phyloP scores from a whole-genome alignment of 2,329 filamentous ascomycete genomes.

The Westerdykella ornata region DNA sequence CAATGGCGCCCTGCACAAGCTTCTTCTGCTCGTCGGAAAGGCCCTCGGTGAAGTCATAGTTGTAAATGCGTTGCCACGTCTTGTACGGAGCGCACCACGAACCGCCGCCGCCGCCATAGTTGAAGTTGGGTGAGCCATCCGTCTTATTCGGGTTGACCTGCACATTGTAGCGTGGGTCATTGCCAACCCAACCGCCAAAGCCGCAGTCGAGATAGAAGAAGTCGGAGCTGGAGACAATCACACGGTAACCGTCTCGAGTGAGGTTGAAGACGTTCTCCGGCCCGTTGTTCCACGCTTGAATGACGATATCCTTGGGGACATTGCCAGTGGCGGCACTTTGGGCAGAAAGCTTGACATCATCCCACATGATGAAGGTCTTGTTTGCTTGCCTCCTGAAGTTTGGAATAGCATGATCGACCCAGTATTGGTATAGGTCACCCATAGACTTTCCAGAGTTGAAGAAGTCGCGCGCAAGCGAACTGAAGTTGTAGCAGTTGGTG shows the following conservation, averaged over 20 bases:
- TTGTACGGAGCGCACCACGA: slow-evolving; percentile 56
- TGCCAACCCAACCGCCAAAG: slow-evolving; percentile 48
- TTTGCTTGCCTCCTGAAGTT: slow-evolving; percentile 44
- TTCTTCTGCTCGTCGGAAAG: slow-evolving; percentile 43
- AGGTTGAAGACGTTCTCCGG: slow-evolving; percentile 48
- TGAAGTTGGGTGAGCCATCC: slow-evolving; percentile 44
- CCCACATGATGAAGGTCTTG: slow-evolving; percentile 53
- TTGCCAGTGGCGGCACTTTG: slow-evolving; percentile 41
- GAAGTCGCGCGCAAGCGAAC: slow-evolving; percentile 44
- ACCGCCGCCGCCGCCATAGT: slow-evolving; percentile 49
- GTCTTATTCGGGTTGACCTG: slow-evolving; percentile 45
- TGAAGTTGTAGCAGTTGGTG: slow-evolving; percentile 53
- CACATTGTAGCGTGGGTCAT: slow-evolving; percentile 52
- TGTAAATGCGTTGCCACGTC: slow-evolving; percentile 55
- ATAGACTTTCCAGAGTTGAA: slow-evolving; percentile 47
- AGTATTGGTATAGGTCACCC: slow-evolving; percentile 49
- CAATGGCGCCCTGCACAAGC: slow-evolving; percentile 48
- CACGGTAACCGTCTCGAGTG: slow-evolving; percentile 46
- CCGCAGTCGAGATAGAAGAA: slow-evolving; percentile 51
- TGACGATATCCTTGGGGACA: slow-evolving; percentile 47
- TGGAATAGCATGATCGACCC: slow-evolving; percentile 48
- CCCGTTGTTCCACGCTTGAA: slow-evolving; percentile 53
- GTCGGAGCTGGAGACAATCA: slow-evolving; percentile 51
- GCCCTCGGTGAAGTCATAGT: slow-evolving; percentile 50
- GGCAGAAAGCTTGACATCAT: slow-evolving; percentile 45